phyloP scores from a whole-genome alignment of 2,329 filamentous ascomycete genomes.

The Alternaria longipes region DNA sequence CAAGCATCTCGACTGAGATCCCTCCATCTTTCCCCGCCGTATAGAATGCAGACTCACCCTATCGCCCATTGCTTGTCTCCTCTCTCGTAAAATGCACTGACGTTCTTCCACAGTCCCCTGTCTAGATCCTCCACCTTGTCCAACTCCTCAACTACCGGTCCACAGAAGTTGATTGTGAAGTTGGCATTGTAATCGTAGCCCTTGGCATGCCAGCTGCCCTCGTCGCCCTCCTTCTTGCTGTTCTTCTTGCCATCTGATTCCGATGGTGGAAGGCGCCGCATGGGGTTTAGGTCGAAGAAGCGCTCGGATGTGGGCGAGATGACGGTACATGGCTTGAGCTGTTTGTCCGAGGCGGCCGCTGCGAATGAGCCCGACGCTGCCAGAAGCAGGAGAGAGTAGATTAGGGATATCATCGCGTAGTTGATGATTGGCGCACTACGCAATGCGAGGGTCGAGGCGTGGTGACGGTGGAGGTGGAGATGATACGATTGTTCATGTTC shows the following conservation, averaged over 20 bases:
- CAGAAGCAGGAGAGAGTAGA: constrained; percentile 38
- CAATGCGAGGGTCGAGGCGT: constrained; percentile 16
- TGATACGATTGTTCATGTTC: constrained; percentile 15
- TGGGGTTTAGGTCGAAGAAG: constrained; percentile 70
- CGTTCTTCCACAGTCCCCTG: constrained; percentile 70
- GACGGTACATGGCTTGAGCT: constrained; percentile 68
- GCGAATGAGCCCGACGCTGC: constrained; percentile 42
- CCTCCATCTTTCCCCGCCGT: not conserved
- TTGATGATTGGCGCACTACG: constrained; percentile 9
- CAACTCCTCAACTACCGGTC: constrained; percentile 73
- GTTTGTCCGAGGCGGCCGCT: constrained; percentile 52
- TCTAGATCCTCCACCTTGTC: constrained; percentile 71
- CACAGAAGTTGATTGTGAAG: constrained; percentile 86
- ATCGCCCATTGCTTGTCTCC: constrained; percentile 76
- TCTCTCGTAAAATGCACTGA: constrained; percentile 79
- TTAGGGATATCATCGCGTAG: constrained; percentile 38
- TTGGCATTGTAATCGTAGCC: constrained; percentile 82
- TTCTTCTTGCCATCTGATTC: constrained; percentile 49
- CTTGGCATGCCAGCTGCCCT: constrained; percentile 69
- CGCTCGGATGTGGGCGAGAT: constrained; percentile 67
- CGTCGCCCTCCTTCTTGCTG: constrained; percentile 63
- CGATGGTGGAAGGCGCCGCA: constrained; percentile 62
- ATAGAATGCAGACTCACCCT: constrained; percentile 64
- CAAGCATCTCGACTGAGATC: not conserved
- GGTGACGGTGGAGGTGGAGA: constrained; percentile 14